Evolutionary conservation across 176 grass and related monocot species (phyloP).

Genomic region (Tuctoria greenei): DNA sequence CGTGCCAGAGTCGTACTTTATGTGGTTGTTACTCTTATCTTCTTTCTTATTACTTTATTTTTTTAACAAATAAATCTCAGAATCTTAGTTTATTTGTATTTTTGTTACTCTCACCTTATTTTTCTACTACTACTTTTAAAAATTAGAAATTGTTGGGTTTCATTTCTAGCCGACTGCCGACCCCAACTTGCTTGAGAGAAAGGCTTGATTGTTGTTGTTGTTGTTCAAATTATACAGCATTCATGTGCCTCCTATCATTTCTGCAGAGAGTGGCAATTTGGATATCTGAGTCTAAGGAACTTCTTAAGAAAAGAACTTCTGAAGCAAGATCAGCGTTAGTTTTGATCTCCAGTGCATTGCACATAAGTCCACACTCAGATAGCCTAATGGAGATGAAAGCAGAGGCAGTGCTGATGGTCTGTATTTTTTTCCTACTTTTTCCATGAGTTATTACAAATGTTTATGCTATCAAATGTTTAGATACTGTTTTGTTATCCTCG

Average conservation of each 20-base stretch:
- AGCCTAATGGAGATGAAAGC: slow-evolving; percentile 87
- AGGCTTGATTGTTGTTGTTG: too few species aligned
- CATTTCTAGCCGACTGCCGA: too few species aligned
- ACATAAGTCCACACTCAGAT: slow-evolving; percentile 74
- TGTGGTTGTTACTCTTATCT: too few species aligned
- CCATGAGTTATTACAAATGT: neutral
- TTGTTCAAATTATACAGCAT: too few species aligned
- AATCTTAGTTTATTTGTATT: too few species aligned
- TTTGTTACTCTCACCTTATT: too few species aligned
- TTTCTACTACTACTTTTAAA: too few species aligned
- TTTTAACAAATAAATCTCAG: too few species aligned
- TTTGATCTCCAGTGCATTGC: slow-evolving; percentile 73
- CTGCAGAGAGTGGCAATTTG: slow-evolving; percentile 62
- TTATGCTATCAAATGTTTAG: neutral
- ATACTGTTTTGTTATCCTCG: neutral
- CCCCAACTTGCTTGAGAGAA: too few species aligned
- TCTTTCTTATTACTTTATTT: too few species aligned
- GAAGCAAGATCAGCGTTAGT: slow-evolving; percentile 72
- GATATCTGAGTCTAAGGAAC: slow-evolving; percentile 60
- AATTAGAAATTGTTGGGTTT: too few species aligned
- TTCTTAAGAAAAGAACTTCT: slow-evolving; percentile 66
- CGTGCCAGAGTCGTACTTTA: too few species aligned
- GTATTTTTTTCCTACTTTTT: slow-evolving; percentile 30
- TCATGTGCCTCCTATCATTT: slow-evolving; percentile 14
- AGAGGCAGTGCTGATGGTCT: slow-evolving; percentile 74